Evolutionary conservation across 306 rosid species (phyloP).

Genomic region (Cucumis cinereus): DNA sequence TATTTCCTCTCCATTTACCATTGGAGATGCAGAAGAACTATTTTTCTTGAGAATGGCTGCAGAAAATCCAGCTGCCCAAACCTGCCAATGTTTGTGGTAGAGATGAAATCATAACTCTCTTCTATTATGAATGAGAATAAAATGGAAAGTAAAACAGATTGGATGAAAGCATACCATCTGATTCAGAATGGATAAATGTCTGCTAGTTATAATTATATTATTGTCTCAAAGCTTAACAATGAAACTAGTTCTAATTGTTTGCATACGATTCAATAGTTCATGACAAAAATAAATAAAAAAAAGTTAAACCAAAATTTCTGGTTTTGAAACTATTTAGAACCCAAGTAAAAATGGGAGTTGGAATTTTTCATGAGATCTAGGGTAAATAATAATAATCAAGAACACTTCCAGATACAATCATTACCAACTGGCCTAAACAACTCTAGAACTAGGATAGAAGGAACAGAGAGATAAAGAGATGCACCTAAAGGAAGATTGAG

Average conservation of each 20-base stretch:
- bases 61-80: constrained; percentile 91
- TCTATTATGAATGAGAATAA: neutral
- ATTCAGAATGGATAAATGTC: neutral
- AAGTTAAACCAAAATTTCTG: neutral
- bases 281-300: neutral
- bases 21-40: constrained; percentile 27
- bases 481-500: neutral
- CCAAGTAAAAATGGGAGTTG: neutral
- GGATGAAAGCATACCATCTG: neutral
- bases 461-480: neutral
- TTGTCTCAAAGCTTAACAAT: neutral
- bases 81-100: constrained; percentile 24
- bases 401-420: neutral
- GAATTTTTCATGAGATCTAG: neutral
- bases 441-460: neutral
- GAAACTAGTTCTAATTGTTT: neutral
- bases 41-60: constrained; percentile 63
- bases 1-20: constrained; percentile 17
- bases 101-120: neutral
- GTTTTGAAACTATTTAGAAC: neutral
- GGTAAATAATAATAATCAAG: neutral
- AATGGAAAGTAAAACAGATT: neutral
- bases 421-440: neutral
- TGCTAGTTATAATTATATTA: neutral
- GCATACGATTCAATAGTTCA: neutral